These are phyloP conservation scores for Gossypium gossypioides DNA, from an alignment of 441 rosid species.

Conservation along the genomic window DNA sequence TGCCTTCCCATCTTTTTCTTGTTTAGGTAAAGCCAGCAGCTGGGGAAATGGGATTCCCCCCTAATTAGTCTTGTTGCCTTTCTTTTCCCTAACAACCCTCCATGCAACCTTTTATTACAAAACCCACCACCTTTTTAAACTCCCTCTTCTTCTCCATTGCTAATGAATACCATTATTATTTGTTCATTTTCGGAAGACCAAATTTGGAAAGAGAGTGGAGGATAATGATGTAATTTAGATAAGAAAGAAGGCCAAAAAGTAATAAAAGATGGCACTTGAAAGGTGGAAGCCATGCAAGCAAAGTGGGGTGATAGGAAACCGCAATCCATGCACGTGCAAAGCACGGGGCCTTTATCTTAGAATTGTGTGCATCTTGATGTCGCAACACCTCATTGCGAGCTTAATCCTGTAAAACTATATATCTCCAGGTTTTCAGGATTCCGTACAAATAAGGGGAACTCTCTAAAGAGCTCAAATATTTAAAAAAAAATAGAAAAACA, in stretches of 20 bases:
- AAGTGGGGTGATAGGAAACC: neutral
- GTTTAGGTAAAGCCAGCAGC: conserved; percentile 8
- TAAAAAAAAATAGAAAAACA: no score
- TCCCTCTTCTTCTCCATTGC: no score
- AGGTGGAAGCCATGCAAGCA: conserved; percentile 13
- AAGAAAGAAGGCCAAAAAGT: neutral
- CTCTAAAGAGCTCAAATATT: no score
- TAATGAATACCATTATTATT: no score
- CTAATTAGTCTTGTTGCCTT: neutral
- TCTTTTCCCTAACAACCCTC: conserved; percentile 4
- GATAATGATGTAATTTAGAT: neutral
- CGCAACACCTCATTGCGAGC: neutral
- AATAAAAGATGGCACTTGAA: neutral
- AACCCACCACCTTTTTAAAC: neutral
- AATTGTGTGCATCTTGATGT: conserved; percentile 1
- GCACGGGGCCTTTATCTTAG: neutral
- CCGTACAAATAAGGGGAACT: neutral
- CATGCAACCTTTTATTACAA: conserved; percentile 30
- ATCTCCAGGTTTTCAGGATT: conserved; percentile 2
- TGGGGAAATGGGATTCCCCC: neutral
- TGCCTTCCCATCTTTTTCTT: conserved; percentile 12
- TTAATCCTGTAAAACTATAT: neutral
- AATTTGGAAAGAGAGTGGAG: neutral
- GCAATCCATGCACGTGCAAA: conserved; percentile 1
- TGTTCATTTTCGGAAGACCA: neutral